Base-by-base conservation (phyloP, 2,329 filamentous ascomycete genomes). In the Botrytis medusae region DNA sequence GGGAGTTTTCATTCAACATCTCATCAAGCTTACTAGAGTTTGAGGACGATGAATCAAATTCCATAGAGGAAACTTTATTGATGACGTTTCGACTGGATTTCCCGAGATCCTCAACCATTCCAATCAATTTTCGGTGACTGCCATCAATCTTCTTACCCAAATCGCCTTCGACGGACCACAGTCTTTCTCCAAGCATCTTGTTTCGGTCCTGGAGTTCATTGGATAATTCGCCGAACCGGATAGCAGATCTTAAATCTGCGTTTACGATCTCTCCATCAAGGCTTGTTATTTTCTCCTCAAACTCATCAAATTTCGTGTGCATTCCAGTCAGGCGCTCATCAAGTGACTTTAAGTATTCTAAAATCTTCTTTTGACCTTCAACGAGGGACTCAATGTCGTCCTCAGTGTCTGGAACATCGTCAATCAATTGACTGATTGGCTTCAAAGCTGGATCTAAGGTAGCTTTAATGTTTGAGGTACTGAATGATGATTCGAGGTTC, bases 181-280 rank as follows among this genome's bases (percentile, higher is more conserved):
- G 40, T 40, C 76, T 60, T 25, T 77, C 74, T 20, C 73, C 71
- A 29, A 78, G 60, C 51, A 75, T 76, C 37, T 75, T 72, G 54
- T 78, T 78, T 29, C 77, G 73, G 37, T 78, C 77, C 42, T 77
- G 77, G 16, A 78, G 72, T 59, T 78, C 77, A 69, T 78, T 78
- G 14, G 75, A 76, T n/a, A 78, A 68, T 42, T 78, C 77, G 16
- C 77, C 77, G 60, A 78, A 78, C 5, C 77, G 67, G 32, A 78
- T 74, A 18, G 77, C 77, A 20, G 77, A 76, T 59, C 76, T 71
- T 51, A 78, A 54, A 67, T 78, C 77, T 8, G 75, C 74, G 71
- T 74, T 75, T 7, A 74, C 74, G 20, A 76, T 72, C 57, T 74
- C 68, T 20, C 74, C 74, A 37, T 76, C 74, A 18, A 77, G 70